Base-by-base conservation (phyloP, 345 rosid genomes). In the Lumnitzera littorea region DNA sequence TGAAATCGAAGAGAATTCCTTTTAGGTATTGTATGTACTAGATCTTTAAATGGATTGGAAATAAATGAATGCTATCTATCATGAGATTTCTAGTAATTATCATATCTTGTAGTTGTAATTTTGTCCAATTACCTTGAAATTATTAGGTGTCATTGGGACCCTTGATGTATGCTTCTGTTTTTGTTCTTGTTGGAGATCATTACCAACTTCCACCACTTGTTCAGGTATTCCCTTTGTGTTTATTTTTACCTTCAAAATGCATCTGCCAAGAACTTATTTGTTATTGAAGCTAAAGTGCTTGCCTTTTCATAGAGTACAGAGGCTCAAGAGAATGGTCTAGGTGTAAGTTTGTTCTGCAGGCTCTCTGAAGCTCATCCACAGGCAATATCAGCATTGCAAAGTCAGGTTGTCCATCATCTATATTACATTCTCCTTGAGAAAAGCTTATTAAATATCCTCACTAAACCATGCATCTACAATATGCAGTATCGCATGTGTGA, bases 281-380 rank as follows among this genome's bases (percentile, higher is more conserved):
- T 50, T 15, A 23, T 17, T 57, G 57, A 67, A 49, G 15, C 67
- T 58, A 53, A 50, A 55, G 64, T 27, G 15, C 56, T 67, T 70
- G 60, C 57, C 69, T 23, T 62, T 62, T 51, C 70, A 10, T 71
- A 94, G 99, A 90, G 91, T 79, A 59, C 73, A 23, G 99, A 94
- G 80, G 99, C 95, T 72, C 86, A 81, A 66, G 99, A 94, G 70
- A 88, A 82, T 65, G 99, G 97, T 64, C 79, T 94, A 84, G 96
- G 91, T 62, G 63, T 84, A 74, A 94, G 99, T 84, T 82, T 94
- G 87, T 94, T 94, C 71, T 81, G 97, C 67, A 83, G 88, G 76
- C 91, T 94, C 48, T 94, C 97, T 50, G 99, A 94, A 79, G 97
- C 95, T 50, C 97, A 94, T 79, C 97, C 99, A 57, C 95, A 94